A percentile compares a stretch with the other conserved stretches of the same genome.
Conservation (phyloP, 306 rosid species). For the Benincasa hispida region DNA sequence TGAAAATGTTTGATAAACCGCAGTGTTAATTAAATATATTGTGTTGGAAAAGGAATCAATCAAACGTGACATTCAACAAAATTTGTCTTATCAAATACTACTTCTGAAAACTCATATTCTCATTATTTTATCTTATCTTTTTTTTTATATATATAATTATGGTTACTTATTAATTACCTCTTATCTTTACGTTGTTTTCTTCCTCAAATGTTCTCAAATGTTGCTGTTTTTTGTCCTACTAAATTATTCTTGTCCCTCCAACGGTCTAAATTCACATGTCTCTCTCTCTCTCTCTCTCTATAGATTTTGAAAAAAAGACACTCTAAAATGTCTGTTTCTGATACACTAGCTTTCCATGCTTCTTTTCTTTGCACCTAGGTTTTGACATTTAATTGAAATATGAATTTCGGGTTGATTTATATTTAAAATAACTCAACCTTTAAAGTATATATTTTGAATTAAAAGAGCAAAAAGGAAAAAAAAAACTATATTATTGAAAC, state of each 20-base stretch:
- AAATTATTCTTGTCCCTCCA: background rate
- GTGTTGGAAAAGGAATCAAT: background rate
- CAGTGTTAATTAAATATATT: background rate
- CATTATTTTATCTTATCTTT: background rate
- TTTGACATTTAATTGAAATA: background rate
- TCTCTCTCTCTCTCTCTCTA: background rate
- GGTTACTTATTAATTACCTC: background rate
- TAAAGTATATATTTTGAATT: no score
- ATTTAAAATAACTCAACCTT: no score
- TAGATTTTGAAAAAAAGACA: background rate
- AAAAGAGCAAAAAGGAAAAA: no score
- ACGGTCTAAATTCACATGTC: conserved; percentile 9
- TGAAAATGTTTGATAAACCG: background rate
- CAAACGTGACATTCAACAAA: background rate
- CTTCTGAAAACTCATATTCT: background rate
- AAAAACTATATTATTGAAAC: no score
- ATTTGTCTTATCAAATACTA: background rate
- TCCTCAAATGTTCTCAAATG: background rate
- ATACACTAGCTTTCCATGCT: background rate
- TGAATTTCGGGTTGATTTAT: no score
- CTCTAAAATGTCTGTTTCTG: background rate
- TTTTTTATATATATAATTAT: background rate
- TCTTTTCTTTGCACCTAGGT: background rate
- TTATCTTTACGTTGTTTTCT: background rate
- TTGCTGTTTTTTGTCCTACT: background rate